Evolutionary conservation across 371 early-diverging fungal species (phyloP), one percentile per base, ranked within the genome.

Genomic region (Lichtheimia ramosa): DNA sequence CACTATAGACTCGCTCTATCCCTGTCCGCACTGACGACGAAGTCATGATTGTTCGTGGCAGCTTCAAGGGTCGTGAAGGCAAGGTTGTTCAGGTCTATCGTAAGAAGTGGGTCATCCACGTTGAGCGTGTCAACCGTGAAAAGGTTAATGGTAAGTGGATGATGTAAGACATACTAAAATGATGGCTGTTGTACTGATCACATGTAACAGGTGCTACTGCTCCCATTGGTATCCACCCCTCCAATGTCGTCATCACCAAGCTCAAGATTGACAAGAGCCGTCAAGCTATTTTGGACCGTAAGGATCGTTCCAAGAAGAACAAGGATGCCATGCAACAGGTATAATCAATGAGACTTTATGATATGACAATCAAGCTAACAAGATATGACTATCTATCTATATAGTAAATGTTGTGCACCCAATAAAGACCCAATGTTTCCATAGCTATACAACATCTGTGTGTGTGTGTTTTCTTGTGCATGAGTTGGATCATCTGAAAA

Each of bases 21-120:
- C 98, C 99, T 65, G 87, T 98, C 76, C 95, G 96, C 83, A 89
- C 89, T 81, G 97, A 95, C 72, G 99, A 98, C 83, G 98, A 97
- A 88, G 98, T 98, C 68, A 77, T 83, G 70, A 89, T 98, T 67
- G 91, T 94, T 73, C 92, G 98, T 65, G 99, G 99, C 69, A 86
- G 84, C 78, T 83, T 87, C 91, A 97, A 97, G 92, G 98, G 96
- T 73, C 92, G 93, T 69, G 94, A 95, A 78, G 99, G 99, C 75
- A 96, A 96, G 92, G 93, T 98, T 67, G 81, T 83, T 61, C 86
- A 91, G 66, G 95, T 95, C 75, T 98, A 97, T 93, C 95, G 99
- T 75, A 92, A 93, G 85, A 96, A 96, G 91, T 98, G 89, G 89
- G 91, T 95, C 67, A 97, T 98, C 83, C 94, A 98, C 91, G 88